Evolutionary conservation across 169 alveolate genomes (phyloP).

Genomic region (Plasmodium gonderi): DNA sequence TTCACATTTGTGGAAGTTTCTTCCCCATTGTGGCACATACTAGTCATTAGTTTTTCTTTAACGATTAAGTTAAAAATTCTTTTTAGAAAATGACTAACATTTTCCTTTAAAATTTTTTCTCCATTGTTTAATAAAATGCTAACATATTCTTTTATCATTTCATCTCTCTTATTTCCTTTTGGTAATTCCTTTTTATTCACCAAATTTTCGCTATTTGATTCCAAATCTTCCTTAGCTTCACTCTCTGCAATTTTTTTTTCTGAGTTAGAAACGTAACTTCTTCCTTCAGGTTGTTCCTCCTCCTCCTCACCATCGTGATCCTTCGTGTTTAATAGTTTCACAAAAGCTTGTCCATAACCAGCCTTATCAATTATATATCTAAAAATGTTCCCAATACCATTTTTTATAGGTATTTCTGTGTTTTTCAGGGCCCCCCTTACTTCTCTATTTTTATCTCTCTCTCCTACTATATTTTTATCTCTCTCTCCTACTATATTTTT

Average conservation of each 20-base stretch:
- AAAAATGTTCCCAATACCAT: not conserved
- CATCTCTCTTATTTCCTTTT: conserved; percentile 12
- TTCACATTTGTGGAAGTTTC: not conserved
- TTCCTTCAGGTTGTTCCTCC: not conserved
- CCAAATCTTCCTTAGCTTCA: not conserved
- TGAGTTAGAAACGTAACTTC: not conserved
- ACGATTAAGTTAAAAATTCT: conserved; percentile 32
- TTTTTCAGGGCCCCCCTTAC: not conserved
- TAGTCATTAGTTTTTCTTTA: conserved; percentile 32
- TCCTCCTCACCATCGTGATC: not conserved
- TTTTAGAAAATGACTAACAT: not conserved
- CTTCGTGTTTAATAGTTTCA: not conserved
- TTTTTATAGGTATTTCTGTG: not conserved
- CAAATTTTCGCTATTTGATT: not conserved
- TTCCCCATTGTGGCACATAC: conserved; percentile 4
- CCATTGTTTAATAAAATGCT: not conserved
- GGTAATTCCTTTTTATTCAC: not conserved
- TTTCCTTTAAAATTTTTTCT: not conserved
- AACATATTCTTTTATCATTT: conserved; percentile 2
- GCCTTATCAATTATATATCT: not conserved
- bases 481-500: not conserved
- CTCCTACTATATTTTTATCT: not conserved
- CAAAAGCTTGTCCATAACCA: not conserved
- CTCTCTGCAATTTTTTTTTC: not conserved
- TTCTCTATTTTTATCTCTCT: not conserved